Base-by-base conservation (phyloP, 129 eudicot species). In the Mikania micrantha region DNA sequence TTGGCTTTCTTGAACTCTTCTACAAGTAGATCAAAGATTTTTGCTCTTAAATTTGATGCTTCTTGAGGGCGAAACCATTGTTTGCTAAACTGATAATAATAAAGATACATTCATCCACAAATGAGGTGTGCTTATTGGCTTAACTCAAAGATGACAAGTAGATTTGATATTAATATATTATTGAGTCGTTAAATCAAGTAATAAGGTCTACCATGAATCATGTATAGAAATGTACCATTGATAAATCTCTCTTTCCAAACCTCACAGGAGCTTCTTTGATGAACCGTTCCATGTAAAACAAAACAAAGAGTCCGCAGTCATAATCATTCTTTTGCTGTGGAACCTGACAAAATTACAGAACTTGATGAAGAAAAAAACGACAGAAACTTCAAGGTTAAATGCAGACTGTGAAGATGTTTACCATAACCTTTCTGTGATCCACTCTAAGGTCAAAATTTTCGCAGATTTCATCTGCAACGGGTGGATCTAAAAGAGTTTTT, bases 271-370 rank as follows among this genome's bases (percentile, higher is more conserved):
- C 90, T 32, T 81, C 83, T 54, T 83, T 83, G 44, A 87, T 79
- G 76, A 91, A 91, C 60, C 93, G 96, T 71, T 91, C 86, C 83
- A 91, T 85, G 50, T 83, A 91, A 73, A 60, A 83, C 61, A 91
- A 84, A 70, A 91, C 96, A 79, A 91, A 91, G 25, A 87, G 88
- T 28, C 97, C 97, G 77, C 97, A 91, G 44, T 91, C 97, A 40
- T 83, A 91, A 0, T 91, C 97, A 12, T 91, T 85, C 63, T 64
- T 81, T 75, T 91, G 97, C 50, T 85, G 96, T 12, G 97, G 97
- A 36, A 91, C 96, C 97, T 91, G 83, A 20, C 9, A 41, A 67
- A 48, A 3, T 29, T 29, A 64, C 21, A 32, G 4, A 32, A 32
- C 6, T 32, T 39, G 20, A 22, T 31, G 10, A 31, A 48, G 21